These are phyloP conservation scores for Cercophora sp. DNA, from an alignment of 495 filamentous ascomycete species.

Conservation along the genomic window DNA sequence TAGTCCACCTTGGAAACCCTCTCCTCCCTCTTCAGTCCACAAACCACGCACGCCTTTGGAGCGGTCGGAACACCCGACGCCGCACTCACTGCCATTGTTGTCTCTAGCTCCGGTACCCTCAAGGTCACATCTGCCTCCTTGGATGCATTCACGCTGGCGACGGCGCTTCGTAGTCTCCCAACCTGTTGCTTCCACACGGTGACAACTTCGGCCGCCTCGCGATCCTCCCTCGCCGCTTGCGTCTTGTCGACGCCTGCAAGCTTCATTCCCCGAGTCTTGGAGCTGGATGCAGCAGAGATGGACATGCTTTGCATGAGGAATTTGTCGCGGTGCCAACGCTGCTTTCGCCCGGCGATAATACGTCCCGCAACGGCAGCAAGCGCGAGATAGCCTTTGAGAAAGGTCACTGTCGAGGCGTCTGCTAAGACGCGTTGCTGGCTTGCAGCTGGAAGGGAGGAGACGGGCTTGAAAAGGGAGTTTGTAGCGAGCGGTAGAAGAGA, in stretches of 20 bases:
- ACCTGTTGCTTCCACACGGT: constrained; percentile 65
- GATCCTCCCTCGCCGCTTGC: constrained; percentile 77
- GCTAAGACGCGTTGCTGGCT: constrained; percentile 55
- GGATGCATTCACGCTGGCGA: constrained; percentile 47
- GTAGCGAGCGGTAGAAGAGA: constrained; percentile 56
- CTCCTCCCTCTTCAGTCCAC: constrained; percentile 84
- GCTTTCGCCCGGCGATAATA: constrained; percentile 78
- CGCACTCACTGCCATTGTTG: constrained; percentile 56
- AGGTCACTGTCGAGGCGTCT: constrained; percentile 50
- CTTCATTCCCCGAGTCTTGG: constrained; percentile 74
- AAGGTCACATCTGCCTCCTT: constrained; percentile 29
- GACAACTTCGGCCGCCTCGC: constrained; percentile 78
- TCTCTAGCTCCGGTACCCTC: constrained; percentile 64
- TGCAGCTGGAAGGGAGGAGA: constrained; percentile 48
- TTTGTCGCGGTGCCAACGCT: constrained; percentile 86
- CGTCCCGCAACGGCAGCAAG: constrained; percentile 66
- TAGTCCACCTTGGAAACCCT: constrained; percentile 69
- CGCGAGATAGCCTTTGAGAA: constrained; percentile 50
- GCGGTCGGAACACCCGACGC: constrained; percentile 65
- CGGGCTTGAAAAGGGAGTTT: constrained; percentile 50
- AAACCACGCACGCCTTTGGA: constrained; percentile 76
- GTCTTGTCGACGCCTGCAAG: constrained; percentile 74
- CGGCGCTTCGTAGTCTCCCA: constrained; percentile 57
- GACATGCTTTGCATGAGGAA: constrained; percentile 84
- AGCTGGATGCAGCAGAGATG: constrained; percentile 62